These are phyloP conservation scores for Raphidocelis subcapitata DNA, from an alignment of 139 green algal species.

Conservation along the genomic window DNA sequence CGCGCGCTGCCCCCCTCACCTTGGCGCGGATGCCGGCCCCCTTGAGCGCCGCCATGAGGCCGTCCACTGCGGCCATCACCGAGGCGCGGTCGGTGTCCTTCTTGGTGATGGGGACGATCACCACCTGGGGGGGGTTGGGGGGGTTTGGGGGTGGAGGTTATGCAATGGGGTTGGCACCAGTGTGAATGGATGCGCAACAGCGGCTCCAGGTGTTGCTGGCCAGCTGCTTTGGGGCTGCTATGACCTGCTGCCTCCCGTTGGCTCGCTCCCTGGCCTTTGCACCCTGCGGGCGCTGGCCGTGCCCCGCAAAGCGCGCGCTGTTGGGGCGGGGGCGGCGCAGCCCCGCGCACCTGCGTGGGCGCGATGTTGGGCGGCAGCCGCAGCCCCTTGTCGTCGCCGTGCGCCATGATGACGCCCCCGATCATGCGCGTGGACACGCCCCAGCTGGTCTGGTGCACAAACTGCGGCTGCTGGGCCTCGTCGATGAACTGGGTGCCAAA, in stretches of 20 bases:
- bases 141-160: no score
- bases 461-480: conserved; percentile 58
- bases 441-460: conserved; percentile 94
- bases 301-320: no score
- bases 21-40: conserved; percentile 78
- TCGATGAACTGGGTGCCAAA: conserved; percentile 71
- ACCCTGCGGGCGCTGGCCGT: no score
- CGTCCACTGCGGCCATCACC: conserved; percentile 61
- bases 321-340: no score
- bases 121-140: conserved; percentile 57
- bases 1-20: conserved; percentile 21
- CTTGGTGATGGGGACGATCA: conserved; percentile 93
- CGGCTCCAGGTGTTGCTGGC: no score
- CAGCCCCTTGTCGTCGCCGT: conserved; percentile 95
- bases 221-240: no score
- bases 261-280: no score
- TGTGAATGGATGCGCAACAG: no score
- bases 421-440: conserved; percentile 94
- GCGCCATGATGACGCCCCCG: conserved; percentile 97
- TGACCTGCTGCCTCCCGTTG: no score
- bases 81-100: conserved; percentile 76
- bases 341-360: conserved; percentile 79
- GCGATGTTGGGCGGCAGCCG: conserved; percentile 87
- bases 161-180: no score
- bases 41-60: conserved; percentile 55